These are phyloP conservation scores for Eucalyptus regnans DNA, from an alignment of 345 rosid species.

Conservation along the genomic window DNA sequence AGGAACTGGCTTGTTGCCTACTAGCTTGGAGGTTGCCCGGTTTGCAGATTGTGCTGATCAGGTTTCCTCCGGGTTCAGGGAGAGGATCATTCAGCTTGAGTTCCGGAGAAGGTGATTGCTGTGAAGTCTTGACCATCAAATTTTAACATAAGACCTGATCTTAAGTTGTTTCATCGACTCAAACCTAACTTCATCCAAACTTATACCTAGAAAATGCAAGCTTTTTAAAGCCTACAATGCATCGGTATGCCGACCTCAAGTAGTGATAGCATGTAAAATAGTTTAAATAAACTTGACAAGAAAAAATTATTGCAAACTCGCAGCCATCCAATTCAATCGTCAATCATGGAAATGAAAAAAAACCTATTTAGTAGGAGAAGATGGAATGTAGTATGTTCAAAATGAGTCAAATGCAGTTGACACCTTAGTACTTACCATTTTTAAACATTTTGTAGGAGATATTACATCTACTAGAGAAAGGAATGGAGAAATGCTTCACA, in stretches of 20 bases:
- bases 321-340: rapidly evolving
- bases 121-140: not conserved
- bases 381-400: not conserved
- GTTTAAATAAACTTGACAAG: not conserved
- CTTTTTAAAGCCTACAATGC: not conserved
- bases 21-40: not conserved
- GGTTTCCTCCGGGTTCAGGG: not conserved
- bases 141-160: not conserved
- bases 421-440: not conserved
- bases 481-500: not conserved
- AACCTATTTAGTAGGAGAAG: not conserved
- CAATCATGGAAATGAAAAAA: not conserved
- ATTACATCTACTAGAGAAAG: not conserved
- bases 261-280: not conserved
- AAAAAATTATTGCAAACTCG: not conserved
- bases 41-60: not conserved
- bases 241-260: not conserved
- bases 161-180: not conserved
- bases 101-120: not conserved
- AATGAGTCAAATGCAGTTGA: not conserved
- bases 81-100: not conserved
- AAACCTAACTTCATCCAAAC: not conserved
- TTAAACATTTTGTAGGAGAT: not conserved
- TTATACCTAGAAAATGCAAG: not conserved
- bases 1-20: not conserved